Evolutionary conservation across 176 grass and related monocot genomes (phyloP), one percentile per base, ranked within the genome.

Genomic region (Phragmites australis): DNA sequence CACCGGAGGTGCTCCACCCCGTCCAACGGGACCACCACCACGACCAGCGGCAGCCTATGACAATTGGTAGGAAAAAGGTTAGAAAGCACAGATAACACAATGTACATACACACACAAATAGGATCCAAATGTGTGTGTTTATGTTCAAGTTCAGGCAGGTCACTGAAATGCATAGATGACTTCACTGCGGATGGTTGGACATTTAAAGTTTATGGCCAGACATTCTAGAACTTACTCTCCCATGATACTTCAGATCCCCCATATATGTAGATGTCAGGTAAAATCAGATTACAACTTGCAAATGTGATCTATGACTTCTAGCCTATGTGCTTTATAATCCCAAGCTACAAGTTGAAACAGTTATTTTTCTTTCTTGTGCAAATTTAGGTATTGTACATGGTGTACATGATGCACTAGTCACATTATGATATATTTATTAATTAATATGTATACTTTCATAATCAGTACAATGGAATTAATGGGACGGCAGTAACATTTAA

Each of bases 1-100:
- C 57, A 83, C 74, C 37, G 80, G 86, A 14, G 80, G 80, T 26
- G 80, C 86, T 22, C 74, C 73, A 3, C 79, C 74, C 3, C 80
- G 65, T 46, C 86, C 86, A 70, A 87, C 72, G 34, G 85, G 85
- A 56, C 79, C 85, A n/a, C 85, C 85, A 0, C 79, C 79, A 77
- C 85, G 85, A 64, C 85, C 85, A 65, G 79, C 55, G 73, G 80
- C 80, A 42, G 86, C 72, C 85, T 87, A 41, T 46, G 64, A 31
- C 13, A 77, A 77, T 22, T 4, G 26, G 15, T 48, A 77, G 19
- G 26, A 32, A 18, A 15, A 81, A 31, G 49, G 29, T 87, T 62
- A 82, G 22, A 16, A 43, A 29, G 1, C 49, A 22, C n/a, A 44
- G 30, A 64, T 65, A 40, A 12, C 45, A 63, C 54, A 42, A 48